Conservation (phyloP, 2,329 filamentous ascomycete species). For the Talaromyces sp. region DNA sequence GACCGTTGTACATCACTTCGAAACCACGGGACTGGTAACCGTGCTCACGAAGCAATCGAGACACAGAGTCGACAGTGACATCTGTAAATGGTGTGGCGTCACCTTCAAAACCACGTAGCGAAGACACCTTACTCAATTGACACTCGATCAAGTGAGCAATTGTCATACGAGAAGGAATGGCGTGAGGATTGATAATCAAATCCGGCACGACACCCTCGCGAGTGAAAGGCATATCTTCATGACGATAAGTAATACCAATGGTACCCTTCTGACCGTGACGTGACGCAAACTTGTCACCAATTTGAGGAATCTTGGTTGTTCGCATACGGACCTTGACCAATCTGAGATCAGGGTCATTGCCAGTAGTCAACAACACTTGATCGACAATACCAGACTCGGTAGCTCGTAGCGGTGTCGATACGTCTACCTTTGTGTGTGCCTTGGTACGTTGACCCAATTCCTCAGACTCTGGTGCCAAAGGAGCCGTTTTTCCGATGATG, state of each 20-base stretch:
- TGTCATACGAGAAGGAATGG: slow-evolving; percentile 99
- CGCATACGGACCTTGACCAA: slow-evolving; percentile 97
- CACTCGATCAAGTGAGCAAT: slow-evolving; percentile 99
- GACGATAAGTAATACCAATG: slow-evolving; percentile 95
- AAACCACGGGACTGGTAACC: slow-evolving; percentile 97
- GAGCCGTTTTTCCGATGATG: slow-evolving; percentile 97
- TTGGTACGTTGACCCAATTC: slow-evolving; percentile 90
- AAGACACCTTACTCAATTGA: slow-evolving; percentile 91
- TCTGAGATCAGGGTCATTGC: slow-evolving; percentile 77
- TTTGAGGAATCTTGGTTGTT: slow-evolving; percentile 97
- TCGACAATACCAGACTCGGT: slow-evolving; percentile 98
- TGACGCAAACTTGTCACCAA: slow-evolving; percentile 98
- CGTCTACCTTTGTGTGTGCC: slow-evolving; percentile 87
- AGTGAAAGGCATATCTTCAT: slow-evolving; percentile 99
- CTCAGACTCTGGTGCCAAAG: slow-evolving; percentile 86
- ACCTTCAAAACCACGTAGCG: slow-evolving; percentile 89
- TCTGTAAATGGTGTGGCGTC: slow-evolving; percentile 98
- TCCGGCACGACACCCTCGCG: slow-evolving; percentile 88
- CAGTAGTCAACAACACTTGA: slow-evolving; percentile 88
- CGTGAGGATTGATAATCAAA: slow-evolving; percentile 98
- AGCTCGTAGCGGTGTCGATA: slow-evolving; percentile 88
- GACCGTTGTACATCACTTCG: slow-evolving; percentile 98
- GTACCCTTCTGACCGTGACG: slow-evolving; percentile 99
- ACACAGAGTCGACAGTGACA: slow-evolving; percentile 92
- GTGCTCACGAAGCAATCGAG: slow-evolving; percentile 76